These are phyloP conservation scores for Discostella stelligeroides DNA, from an alignment of 108 stramenopile genomes.

Conservation along the genomic window DNA sequence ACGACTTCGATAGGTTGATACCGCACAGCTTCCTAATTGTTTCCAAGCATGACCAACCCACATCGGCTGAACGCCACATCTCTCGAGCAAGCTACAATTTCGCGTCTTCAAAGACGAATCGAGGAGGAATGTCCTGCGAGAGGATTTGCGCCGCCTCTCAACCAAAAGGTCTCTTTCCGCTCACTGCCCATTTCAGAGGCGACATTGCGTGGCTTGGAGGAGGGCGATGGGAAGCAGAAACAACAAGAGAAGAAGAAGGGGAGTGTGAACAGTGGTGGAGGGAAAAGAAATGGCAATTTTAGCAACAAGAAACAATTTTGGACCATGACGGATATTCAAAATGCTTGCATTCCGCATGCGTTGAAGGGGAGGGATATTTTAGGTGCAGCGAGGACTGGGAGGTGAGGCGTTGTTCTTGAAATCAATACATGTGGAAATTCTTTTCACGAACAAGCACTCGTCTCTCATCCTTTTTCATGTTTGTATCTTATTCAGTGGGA, in stretches of 20 bases:
- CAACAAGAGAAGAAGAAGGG: background rate
- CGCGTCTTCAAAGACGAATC: constrained; percentile 54
- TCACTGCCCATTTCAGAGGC: constrained; percentile 69
- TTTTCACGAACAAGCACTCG: background rate
- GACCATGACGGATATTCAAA: constrained; percentile 93
- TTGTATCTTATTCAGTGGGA: constrained; percentile 61
- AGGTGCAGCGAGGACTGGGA: constrained; percentile 94
- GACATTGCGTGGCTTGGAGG: constrained; percentile 78
- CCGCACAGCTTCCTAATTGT: background rate
- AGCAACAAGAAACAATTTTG: constrained; percentile 66
- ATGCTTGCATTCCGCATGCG: constrained; percentile 92
- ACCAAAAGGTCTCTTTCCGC: constrained; percentile 79
- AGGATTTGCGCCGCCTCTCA: constrained; percentile 66
- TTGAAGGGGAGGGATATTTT: constrained; percentile 91
- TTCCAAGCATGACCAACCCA: background rate
- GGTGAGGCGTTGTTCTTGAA: constrained; percentile 21
- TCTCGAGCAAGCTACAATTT: constrained; percentile 24
- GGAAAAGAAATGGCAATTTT: constrained; percentile 10
- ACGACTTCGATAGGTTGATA: too few species aligned
- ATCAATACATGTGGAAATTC: background rate
- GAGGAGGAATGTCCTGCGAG: constrained; percentile 65
- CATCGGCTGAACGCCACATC: constrained; percentile 9
- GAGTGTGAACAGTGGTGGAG: constrained; percentile 7
- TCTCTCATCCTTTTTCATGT: background rate
- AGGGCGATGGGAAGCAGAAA: constrained; percentile 27